A percentile compares a stretch with the other conserved stretches of the same genome.
These are phyloP conservation scores for Coemansia sp. DNA, from an alignment of 192 early-diverging fungal species.

Conservation along the genomic window DNA sequence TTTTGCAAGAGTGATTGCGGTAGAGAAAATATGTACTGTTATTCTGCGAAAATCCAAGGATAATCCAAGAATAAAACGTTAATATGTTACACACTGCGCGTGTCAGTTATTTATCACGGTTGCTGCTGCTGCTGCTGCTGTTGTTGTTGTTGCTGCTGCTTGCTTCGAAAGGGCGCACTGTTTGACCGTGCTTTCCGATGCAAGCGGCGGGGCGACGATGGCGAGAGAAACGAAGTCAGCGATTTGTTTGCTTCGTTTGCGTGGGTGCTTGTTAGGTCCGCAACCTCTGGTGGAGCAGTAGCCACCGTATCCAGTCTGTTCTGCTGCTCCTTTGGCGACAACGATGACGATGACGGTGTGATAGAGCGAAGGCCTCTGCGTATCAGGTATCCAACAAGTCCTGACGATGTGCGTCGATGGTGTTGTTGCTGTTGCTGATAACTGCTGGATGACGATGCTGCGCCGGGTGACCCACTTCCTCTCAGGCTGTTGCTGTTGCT, in stretches of 20 bases:
- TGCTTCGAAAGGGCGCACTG: conserved; percentile 8
- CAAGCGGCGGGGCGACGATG: background rate
- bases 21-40: no score
- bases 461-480: background rate
- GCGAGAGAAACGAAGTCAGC: background rate
- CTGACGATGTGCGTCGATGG: conserved; percentile 46
- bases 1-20: no score
- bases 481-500: no score
- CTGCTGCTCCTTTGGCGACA: conserved; percentile 5
- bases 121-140: background rate
- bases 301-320: background rate
- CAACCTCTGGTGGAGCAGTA: conserved; percentile 2
- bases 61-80: background rate
- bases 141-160: background rate
- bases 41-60: no score
- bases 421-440: conserved; percentile 7
- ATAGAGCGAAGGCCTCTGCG: conserved; percentile 37
- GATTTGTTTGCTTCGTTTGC: background rate
- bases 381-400: conserved; percentile 41
- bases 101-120: no score
- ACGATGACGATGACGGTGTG: conserved; percentile 13
- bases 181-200: conserved; percentile 3
- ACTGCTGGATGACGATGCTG: conserved; percentile 10
- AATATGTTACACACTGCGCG: background rate
- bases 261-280: background rate